Evolutionary conservation across 2,329 filamentous ascomycete species (phyloP).

Genomic region (Pseudocercospora macadamiae): DNA sequence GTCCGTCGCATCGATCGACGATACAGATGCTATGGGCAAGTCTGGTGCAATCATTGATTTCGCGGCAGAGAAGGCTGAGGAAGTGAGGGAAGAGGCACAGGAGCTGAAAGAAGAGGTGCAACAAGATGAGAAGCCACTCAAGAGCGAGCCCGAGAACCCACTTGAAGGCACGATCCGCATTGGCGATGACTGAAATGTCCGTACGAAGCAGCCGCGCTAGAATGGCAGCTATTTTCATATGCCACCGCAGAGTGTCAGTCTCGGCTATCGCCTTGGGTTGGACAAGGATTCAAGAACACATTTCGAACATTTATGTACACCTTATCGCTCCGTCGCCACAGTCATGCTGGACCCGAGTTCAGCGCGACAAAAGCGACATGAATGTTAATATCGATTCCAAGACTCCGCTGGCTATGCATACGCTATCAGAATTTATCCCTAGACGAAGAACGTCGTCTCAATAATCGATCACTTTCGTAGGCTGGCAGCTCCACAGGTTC

Average conservation of each 20-base stretch:
- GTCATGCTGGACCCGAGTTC: too few species aligned
- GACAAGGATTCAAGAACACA: too few species aligned
- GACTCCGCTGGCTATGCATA: background rate
- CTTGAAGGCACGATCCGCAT: constrained; percentile 4
- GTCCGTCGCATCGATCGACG: constrained; percentile 18
- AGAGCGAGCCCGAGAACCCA: background rate
- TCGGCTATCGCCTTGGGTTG: too few species aligned
- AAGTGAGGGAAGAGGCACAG: constrained; percentile 27
- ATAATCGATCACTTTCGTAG: background rate
- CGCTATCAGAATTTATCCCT: background rate
- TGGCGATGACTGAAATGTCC: constrained; percentile 1
- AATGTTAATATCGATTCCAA: too few species aligned
- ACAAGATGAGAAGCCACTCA: background rate
- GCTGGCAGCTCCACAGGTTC: background rate
- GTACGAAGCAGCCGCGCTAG: too few species aligned
- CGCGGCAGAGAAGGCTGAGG: constrained; percentile 24
- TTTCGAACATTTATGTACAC: too few species aligned
- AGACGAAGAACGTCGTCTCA: background rate
- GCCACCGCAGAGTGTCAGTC: too few species aligned
- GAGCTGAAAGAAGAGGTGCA: constrained; percentile 9
- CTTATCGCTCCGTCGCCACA: too few species aligned
- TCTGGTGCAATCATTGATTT: constrained; percentile 33
- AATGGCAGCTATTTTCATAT: too few species aligned
- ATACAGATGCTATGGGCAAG: constrained; percentile 37
- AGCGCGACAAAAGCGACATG: too few species aligned